These are phyloP conservation scores for Lipomyces lipofer DNA, from an alignment of 805 yeast species.

Conservation along the genomic window DNA sequence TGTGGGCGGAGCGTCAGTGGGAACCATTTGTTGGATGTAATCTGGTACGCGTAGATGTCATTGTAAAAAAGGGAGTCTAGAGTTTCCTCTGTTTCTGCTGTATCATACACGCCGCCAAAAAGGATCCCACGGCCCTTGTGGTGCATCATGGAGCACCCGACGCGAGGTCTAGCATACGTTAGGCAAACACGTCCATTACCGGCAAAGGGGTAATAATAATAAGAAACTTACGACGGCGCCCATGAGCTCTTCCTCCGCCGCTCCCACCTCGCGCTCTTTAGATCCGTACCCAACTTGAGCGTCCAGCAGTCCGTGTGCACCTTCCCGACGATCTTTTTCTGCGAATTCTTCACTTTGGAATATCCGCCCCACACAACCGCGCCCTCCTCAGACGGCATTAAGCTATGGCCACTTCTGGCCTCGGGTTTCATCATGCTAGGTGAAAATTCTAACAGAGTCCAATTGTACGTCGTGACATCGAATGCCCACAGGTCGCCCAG, in stretches of 20 bases:
- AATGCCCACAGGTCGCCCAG: conserved; percentile 87
- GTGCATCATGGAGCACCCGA: conserved; percentile 86
- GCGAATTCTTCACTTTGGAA: conserved; percentile 81
- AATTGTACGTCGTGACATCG: conserved; percentile 83
- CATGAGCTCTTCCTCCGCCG: conserved; percentile 85
- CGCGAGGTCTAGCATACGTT: conserved; percentile 62
- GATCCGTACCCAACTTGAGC: conserved; percentile 81
- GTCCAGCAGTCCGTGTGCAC: conserved; percentile 84
- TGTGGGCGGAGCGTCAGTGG: conserved; percentile 62
- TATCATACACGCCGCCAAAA: conserved; percentile 95
- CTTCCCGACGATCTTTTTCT: conserved; percentile 88
- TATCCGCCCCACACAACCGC: conserved; percentile 91
- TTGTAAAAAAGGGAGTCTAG: conserved; percentile 83
- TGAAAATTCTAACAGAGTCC: conserved; percentile 89
- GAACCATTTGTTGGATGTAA: conserved; percentile 88
- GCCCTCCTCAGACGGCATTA: conserved; percentile 76
- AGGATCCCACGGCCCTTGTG: conserved; percentile 90
- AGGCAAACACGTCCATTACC: neutral
- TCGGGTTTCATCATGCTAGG: conserved; percentile 80
- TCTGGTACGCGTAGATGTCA: conserved; percentile 74
- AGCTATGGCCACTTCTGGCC: conserved; percentile 89
- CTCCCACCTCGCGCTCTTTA: conserved; percentile 79
- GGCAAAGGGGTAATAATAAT: neutral
- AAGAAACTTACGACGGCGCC: no score
- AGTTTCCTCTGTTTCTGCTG: conserved; percentile 91